Evolutionary conservation across 139 green algal species (phyloP).

Genomic region (Asterochloris sp.): DNA sequence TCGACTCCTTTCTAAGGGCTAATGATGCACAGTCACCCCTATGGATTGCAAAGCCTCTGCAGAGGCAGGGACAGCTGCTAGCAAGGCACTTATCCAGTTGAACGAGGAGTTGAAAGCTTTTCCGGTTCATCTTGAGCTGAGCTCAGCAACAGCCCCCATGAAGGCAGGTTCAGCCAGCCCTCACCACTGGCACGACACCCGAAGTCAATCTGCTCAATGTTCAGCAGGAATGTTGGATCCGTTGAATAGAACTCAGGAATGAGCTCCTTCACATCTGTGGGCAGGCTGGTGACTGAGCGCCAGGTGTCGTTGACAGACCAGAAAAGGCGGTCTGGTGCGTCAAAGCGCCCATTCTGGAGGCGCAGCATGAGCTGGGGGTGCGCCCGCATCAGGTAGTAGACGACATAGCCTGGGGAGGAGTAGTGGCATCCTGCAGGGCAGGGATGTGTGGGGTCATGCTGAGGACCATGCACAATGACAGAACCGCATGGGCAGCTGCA

Average conservation of each 20-base stretch:
- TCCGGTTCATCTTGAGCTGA: no score
- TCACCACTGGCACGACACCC: constrained; percentile 19
- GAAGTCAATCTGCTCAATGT: constrained; percentile 40
- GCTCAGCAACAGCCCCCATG: no score
- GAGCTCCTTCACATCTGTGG: constrained; percentile 77
- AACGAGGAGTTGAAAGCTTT: no score
- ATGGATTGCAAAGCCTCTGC: no score
- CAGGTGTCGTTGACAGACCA: constrained; percentile 51
- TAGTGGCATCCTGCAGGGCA: constrained; percentile 82
- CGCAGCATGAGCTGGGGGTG: constrained; percentile 62
- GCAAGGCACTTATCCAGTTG: no score
- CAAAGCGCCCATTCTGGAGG: constrained; percentile 63
- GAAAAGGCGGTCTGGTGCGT: constrained; percentile 62
- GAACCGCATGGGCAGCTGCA: background rate
- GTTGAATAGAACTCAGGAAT: constrained; percentile 75
- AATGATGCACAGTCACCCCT: no score
- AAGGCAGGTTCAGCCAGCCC: background rate
- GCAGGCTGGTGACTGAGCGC: constrained; percentile 42
- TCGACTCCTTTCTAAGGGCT: no score
- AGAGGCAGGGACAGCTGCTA: no score
- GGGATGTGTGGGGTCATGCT: background rate
- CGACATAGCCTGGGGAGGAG: constrained; percentile 85
- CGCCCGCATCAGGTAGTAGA: constrained; percentile 84
- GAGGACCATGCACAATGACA: background rate
- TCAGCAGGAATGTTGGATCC: constrained; percentile 64